Base-by-base conservation (phyloP, 2,329 filamentous ascomycete species). In the Ascomycota sp. region DNA sequence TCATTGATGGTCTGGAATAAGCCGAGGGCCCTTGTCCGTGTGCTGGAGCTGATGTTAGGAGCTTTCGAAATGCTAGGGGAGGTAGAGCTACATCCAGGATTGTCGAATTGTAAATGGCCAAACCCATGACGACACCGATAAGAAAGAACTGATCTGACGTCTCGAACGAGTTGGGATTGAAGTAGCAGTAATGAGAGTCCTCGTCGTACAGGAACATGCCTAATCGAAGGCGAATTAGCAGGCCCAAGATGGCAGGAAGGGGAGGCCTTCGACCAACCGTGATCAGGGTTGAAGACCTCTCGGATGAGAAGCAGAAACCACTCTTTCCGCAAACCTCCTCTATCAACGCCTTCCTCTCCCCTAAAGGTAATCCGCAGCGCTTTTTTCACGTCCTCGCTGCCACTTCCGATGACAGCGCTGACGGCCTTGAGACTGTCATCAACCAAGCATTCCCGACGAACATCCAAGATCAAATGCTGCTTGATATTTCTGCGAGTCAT, bases 71-170 rank as follows among this genome's bases (percentile, higher is more conserved):
- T 1, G 79, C 76, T 50, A 92, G 92, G 0, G 83, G 79, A 1
- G 84, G 84, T 13, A 93, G 64, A 2, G 81, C 78, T 33, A 92
- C 68, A 47, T 92, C 84, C 12, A 93, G 61, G 42, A 92, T 92
- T 1, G 81, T 92, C 2, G 81, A 91, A 52, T 93, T 92, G 56
- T 92, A 92, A 39, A 93, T 92, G 10, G 84, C 84, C 37, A 93
- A 61, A 1, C 84, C 84, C 35, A 93, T 65, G 7, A 92, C 65
- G 9, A 89, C 80, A 1, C 84, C 84, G 25, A 93, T 78, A 16
- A 92, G 64, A 48, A 89, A 92, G 53, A 80, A 93, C 42, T 92
- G 82, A 47, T 92, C 82, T 0, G 81, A 84, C 0, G 80, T 84
- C 50, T 92, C 84, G 44, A 92, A 83, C 11, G 79, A 81, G 48